Conservation (phyloP, 2,329 filamentous ascomycete species). For the Ophiostoma piceae region DNA sequence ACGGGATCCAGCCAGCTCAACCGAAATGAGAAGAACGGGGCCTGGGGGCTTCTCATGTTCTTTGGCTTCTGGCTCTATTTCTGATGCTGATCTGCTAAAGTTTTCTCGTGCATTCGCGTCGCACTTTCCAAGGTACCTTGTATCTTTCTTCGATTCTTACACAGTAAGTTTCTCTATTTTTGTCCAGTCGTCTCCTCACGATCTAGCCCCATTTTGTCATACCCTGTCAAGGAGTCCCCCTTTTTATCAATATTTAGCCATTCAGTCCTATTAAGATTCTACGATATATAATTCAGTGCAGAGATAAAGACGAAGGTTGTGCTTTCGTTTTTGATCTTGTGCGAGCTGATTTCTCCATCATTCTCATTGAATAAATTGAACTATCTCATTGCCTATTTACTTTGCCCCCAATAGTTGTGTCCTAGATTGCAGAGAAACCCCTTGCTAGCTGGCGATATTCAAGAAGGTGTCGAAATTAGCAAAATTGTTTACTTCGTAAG, state of each 20-base stretch:
- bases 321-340: neutral
- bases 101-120: slow-evolving; percentile 1
- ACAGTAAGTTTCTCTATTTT: slow-evolving; percentile 7
- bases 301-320: neutral
- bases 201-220: neutral
- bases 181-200: neutral
- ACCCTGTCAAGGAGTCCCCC: neutral
- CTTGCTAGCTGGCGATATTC: neutral
- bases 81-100: neutral
- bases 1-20: slow-evolving; percentile 22
- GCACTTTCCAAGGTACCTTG: neutral
- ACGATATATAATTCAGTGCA: too few species aligned
- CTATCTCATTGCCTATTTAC: neutral
- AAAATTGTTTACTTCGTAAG: too few species aligned
- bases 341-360: neutral
- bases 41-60: slow-evolving; percentile 6
- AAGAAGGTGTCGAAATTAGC: neutral
- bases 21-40: slow-evolving; percentile 26
- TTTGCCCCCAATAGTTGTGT: neutral
- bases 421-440: neutral
- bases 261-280: neutral
- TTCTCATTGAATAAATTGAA: neutral
- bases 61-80: neutral
- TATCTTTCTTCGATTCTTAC: neutral
- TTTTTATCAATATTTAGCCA: neutral